A percentile compares a stretch with the other conserved stretches of the same genome.
Conservation (phyloP, 1,284 basidiomycete genomes). For the Trichosporon asahii region DNA sequence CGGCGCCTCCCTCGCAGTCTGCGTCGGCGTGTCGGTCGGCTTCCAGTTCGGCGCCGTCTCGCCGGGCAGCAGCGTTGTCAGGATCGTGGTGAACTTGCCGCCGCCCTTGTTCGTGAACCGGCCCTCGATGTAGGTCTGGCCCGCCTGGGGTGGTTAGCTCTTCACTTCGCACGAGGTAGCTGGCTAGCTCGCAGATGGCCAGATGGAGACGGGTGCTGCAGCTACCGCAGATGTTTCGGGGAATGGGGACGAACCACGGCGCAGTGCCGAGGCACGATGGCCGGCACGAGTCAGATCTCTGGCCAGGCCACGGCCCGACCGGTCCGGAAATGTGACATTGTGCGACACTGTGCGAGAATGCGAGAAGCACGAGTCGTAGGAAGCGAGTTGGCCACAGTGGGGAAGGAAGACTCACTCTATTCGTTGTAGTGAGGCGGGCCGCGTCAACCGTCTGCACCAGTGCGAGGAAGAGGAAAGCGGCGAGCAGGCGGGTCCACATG, state of each 20-base stretch:
- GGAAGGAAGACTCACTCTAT: background rate
- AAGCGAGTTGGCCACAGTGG: background rate
- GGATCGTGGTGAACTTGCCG: background rate
- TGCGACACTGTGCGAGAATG: too few species aligned
- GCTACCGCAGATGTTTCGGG: too few species aligned
- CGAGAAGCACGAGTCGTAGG: background rate
- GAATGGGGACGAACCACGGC: too few species aligned
- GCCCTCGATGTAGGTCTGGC: slow-evolving; percentile 4
- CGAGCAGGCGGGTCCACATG: background rate
- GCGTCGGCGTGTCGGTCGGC: slow-evolving; percentile 2
- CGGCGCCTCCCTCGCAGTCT: background rate
- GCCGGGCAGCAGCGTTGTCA: background rate
- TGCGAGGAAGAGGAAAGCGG: background rate
- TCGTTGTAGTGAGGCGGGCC: background rate
- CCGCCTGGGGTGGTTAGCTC: too few species aligned
- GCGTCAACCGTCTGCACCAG: background rate
- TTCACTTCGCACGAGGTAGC: too few species aligned
- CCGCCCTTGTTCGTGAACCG: background rate
- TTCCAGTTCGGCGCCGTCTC: slow-evolving; percentile 3
- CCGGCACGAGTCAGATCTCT: too few species aligned
- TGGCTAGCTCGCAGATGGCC: too few species aligned
- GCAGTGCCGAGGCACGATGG: too few species aligned
- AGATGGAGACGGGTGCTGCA: too few species aligned
- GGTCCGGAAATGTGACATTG: too few species aligned
- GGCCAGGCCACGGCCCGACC: too few species aligned